Evolutionary conservation across 2,329 filamentous ascomycete genomes (phyloP), one percentile per base, ranked within the genome.

Genomic region (Didymella pinodella): DNA sequence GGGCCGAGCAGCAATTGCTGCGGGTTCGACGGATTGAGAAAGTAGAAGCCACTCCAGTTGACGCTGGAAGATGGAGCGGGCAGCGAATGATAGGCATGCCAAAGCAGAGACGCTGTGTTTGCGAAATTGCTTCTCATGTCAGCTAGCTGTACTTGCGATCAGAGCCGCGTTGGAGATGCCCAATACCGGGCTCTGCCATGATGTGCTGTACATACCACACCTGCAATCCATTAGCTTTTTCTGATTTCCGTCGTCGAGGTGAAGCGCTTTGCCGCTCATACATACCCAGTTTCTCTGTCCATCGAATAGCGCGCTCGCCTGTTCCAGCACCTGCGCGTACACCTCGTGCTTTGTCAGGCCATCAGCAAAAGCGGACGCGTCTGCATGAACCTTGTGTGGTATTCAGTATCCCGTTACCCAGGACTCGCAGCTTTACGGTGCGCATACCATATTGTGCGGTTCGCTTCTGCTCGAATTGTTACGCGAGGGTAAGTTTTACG

Each of bases 221-320:
- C 58, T 61, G 11, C 14, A 7, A 20, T 4, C 4, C 3, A n/a
- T 61, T 41, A 61, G 53, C n/a, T 29, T 26, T 38, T 5, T 32
- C 14, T 4, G 4, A 22, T 28, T 25, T 16, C 22, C 31, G 2
- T 6, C 18, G 3, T 8, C 5, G 10, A 6, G 7, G 3, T 20
- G 22, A 26, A 43, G 5, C 38, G 10, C 29, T 3, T 20, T 11
- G 38, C 26, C 4, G 22, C 25, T 61, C 69, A 18, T 65, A 41
- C 38, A 41, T 41, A 93, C 91, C 91, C 91, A 94, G 71, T 94
- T 93, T 49, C 88, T 83, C 74, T 94, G 91, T 7, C 84, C 90
- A 25, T 87, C 84, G 65, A 92, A 87, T 1, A 95, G 80, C 1
- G 87, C 86, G 62, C 85, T 83, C 0, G 89, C 88, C 72, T 93